Conservation (phyloP, 768 basidiomycete genomes). For the Boletus insuetus region DNA sequence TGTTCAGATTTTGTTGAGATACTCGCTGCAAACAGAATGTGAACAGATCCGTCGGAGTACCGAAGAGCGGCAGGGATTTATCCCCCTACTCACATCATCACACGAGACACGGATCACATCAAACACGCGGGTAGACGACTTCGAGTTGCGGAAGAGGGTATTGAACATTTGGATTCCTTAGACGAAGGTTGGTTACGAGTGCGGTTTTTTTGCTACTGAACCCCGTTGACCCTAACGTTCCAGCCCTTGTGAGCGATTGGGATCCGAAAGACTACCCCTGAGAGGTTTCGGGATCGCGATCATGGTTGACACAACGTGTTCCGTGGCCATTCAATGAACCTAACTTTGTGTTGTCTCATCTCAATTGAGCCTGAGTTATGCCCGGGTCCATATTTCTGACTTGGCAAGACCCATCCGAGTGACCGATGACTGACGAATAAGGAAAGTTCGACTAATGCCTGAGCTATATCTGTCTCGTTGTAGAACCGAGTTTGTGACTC, state of each 20-base stretch:
- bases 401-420: background rate
- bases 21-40: conserved; percentile 67
- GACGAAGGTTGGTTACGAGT: conserved; percentile 45
- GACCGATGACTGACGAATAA: background rate
- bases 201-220: background rate
- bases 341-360: conserved; percentile 12
- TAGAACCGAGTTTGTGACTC: background rate
- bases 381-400: background rate
- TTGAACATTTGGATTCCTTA: conserved; percentile 47
- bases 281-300: background rate
- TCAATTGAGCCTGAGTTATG: too few relatives aligned
- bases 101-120: conserved; percentile 49
- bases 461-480: too few relatives aligned
- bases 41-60: conserved; percentile 1
- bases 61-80: conserved; percentile 31
- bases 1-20: conserved; percentile 55
- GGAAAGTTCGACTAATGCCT: background rate
- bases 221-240: background rate
- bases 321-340: conserved; percentile 7
- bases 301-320: conserved; percentile 5
- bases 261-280: conserved; percentile 11
- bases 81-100: conserved; percentile 66
- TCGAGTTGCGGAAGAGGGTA: conserved; percentile 51
- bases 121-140: conserved; percentile 65
- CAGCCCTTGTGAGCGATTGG: conserved; percentile 5